Conservation (phyloP, 495 filamentous ascomycete genomes). For the Penicillium salamii region DNA sequence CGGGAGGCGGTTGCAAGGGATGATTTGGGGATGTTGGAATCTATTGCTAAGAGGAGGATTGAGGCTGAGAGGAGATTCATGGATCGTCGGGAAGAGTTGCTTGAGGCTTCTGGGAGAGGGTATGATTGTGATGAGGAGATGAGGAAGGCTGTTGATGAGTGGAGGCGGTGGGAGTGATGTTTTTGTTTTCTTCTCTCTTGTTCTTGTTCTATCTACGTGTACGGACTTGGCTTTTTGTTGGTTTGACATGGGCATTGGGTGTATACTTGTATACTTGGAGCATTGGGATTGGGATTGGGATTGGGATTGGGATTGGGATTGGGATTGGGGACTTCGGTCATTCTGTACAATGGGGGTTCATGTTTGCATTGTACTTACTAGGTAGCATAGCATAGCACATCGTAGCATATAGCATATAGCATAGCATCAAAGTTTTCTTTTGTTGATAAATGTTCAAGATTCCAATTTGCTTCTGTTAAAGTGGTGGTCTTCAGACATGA, state of each 20-base stretch:
- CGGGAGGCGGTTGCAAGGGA: constrained; percentile 53
- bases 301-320: neutral
- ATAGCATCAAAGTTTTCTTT: constrained; percentile 2
- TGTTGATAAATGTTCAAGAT: neutral
- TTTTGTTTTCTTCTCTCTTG: no score
- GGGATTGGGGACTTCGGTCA: neutral
- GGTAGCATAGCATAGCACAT: constrained; percentile 11
- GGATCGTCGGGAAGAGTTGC: constrained; percentile 40
- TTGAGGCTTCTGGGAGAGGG: constrained; percentile 41
- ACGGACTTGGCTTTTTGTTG: neutral
- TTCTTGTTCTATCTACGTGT: neutral
- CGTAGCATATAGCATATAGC: constrained; percentile 4
- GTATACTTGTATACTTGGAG: constrained; percentile 3
- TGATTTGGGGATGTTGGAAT: constrained; percentile 52
- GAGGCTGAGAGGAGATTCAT: constrained; percentile 39
- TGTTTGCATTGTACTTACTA: constrained; percentile 3
- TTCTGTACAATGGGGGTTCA: constrained; percentile 2
- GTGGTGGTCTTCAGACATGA: no score
- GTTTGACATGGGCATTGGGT: neutral
- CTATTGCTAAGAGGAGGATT: constrained; percentile 5
- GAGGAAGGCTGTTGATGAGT: constrained; percentile 48
- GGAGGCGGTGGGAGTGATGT: constrained; percentile 53
- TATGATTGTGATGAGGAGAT: constrained; percentile 48
- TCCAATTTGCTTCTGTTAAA: neutral
- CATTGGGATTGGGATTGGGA: constrained; percentile 1